Conservation (phyloP, 2,329 filamentous ascomycete species). For the Exutisphaerella laricina region DNA sequence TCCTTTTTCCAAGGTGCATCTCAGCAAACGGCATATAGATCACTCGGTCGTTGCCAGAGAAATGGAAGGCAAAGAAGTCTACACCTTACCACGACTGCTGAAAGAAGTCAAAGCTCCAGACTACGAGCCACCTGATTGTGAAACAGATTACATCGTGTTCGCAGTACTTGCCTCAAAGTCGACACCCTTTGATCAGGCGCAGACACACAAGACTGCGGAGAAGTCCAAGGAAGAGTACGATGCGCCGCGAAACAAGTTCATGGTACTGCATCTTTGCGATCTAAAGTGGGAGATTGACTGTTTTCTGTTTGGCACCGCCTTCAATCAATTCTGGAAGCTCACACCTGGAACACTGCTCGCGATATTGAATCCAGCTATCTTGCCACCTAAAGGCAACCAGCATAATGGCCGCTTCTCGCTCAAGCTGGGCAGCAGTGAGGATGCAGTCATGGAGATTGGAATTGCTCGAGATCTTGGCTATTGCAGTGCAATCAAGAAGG, state of each 20-base stretch:
- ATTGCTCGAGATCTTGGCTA: conserved; percentile 77
- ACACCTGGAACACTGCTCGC: conserved; percentile 84
- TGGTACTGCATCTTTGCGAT: conserved; percentile 83
- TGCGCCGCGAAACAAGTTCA: conserved; percentile 68
- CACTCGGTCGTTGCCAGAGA: conserved; percentile 75
- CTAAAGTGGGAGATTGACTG: conserved; percentile 86
- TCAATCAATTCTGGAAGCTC: conserved; percentile 92
- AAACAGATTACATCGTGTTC: conserved; percentile 85
- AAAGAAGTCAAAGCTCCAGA: conserved; percentile 74
- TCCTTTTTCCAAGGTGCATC: conserved; percentile 75
- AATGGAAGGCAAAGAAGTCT: conserved; percentile 69
- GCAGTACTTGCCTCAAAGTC: conserved; percentile 87
- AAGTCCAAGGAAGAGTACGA: conserved; percentile 47
- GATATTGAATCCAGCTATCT: conserved; percentile 83
- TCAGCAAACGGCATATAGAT: conserved; percentile 76
- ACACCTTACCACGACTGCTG: conserved; percentile 73
- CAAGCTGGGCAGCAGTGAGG: conserved; percentile 76
- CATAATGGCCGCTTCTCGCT: conserved; percentile 82
- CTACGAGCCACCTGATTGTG: conserved; percentile 73
- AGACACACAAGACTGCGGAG: conserved; percentile 40
- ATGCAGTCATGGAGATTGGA: conserved; percentile 87
- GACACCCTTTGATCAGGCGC: conserved; percentile 61
- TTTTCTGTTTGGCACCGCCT: conserved; percentile 85
- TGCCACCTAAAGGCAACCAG: conserved; percentile 72
- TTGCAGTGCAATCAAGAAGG: conserved; percentile 78